Evolutionary conservation across 1,139 yeast species (phyloP), one percentile per base, ranked within the genome.

Genomic region (Sugiyamaella grinbergsii): DNA sequence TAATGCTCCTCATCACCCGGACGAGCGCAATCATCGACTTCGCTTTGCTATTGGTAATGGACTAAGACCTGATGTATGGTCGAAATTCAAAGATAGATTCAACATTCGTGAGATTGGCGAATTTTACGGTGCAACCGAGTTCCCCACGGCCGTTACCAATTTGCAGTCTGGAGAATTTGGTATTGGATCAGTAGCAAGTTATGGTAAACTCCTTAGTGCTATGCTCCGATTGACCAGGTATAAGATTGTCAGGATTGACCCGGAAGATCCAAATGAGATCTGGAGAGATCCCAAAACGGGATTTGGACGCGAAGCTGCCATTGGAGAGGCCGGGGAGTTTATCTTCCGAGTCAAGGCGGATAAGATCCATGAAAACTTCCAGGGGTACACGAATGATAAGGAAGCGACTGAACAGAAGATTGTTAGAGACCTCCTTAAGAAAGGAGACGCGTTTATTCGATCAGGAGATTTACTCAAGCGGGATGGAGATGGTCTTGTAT

Each of bases 401-500:
- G 75, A 77, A 55, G 97, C 95, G 26, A 85, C 95, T 1, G 78
- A 80, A 54, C 81, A 88, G 8, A 93, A 91, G 68, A 76, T 93
- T 37, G 66, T 84, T 2, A 71, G 78, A 45, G 77, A 89, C 66
- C 95, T 91, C 2, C 87, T 86, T 69, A 77, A 72, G 54, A 80
- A 85, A 64, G 97, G 96, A 24, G 98, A 93, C 67, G 95, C 95
- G 0, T 93, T 90, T 85, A 84, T 85, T 62, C 78, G 97, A 64
- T 79, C 88, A 33, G 98, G 97, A 41, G 98, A 93, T 67, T 74
- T 93, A 60, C 74, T 91, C 63, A 80, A 74, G 60, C 72, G 76
- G 66, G 96, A 90, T 66, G 73, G 73, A 29, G 79, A 84, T 58
- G 86, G 90, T 1, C 72, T 85, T 60, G 74, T 86, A 62, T 89